Evolutionary conservation across 2,329 filamentous ascomycete species (phyloP), one percentile per base, ranked within the genome.

Genomic region (Colletotrichum ledebouriae): DNA sequence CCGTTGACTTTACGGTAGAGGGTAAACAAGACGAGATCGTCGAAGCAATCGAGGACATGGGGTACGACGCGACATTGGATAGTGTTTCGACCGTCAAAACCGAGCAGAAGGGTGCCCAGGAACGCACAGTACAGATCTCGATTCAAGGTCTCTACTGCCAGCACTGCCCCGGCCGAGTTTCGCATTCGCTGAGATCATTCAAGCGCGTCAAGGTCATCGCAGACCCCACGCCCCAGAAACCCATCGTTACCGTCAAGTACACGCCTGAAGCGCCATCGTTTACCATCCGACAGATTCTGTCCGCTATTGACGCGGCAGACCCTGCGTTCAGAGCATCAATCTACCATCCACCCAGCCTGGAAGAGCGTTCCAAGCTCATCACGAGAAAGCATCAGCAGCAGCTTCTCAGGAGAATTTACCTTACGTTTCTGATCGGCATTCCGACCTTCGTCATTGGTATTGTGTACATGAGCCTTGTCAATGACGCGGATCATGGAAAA

Each of bases 391-490:
- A 97, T 73, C 88, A 91, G 73, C 85, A 82, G 25, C 85, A 90
- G 37, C 86, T 97, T 13, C 78, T 94, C 0, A 82, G 87, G 67
- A 90, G 94, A n/a, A 85, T 94, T 15, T 75, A 92, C 1, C 83
- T 97, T 63, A 91, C 93, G 1, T 78, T 91, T 33, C 73, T 90
- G 29, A 82, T 92, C 6, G 90, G 92, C 20, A 90, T 98, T 50
- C 94, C 95, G 2, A 93, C 93, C 0, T 94, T 98, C 73, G 77
- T 97, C 58, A 89, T 98, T 44, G 94, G 95, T 3, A 93, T 98
- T 60, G 89, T 97, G 1, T 97, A 93, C 80, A 98, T 97, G 94
- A 93, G 87, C 69, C 84, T 98, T 1, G 85, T 97, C 0, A 82
- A 90, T 0, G 77, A 84, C 3, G 78, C 83, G 2, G 86, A 94